Evolutionary conservation across 306 rosid genomes (phyloP).

Genomic region (Purshia tridentata): DNA sequence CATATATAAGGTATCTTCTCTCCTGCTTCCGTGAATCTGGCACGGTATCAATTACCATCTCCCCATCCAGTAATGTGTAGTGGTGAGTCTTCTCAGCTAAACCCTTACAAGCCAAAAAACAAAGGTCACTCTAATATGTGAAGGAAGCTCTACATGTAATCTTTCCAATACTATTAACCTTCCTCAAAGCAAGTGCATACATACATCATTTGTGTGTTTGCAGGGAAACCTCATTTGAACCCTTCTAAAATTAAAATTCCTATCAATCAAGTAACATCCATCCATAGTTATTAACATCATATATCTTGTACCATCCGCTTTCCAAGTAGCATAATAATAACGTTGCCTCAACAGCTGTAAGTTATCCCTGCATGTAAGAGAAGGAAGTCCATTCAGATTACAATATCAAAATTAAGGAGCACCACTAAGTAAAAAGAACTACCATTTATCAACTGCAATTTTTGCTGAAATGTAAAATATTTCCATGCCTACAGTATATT

Average conservation of each 20-base stretch:
- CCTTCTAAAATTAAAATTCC: slow-evolving; percentile 81
- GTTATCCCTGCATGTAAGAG: slow-evolving; percentile 68
- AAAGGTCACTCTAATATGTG: slow-evolving; percentile 36
- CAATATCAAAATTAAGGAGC: slow-evolving; percentile 21
- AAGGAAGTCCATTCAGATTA: slow-evolving; percentile 15
- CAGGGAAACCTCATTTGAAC: slow-evolving; percentile 98
- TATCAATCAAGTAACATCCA: slow-evolving; percentile 92
- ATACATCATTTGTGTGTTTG: slow-evolving; percentile 70
- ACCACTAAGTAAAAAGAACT: slow-evolving; percentile 9
- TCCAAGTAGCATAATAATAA: slow-evolving; percentile 97
- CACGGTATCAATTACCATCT: slow-evolving; percentile 87
- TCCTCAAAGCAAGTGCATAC: slow-evolving; percentile 28
- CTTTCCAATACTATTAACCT: slow-evolving; percentile 13
- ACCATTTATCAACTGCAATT: slow-evolving; percentile 11
- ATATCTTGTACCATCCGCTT: slow-evolving; percentile 98
- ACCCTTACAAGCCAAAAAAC: slow-evolving; percentile 44
- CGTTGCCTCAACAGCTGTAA: slow-evolving; percentile 88
- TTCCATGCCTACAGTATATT: background rate
- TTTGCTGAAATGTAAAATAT: too few relatives aligned
- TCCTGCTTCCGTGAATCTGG: slow-evolving; percentile 87
- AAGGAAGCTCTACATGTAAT: slow-evolving; percentile 12
- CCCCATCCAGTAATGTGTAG: slow-evolving; percentile 89
- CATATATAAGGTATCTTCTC: slow-evolving; percentile 96
- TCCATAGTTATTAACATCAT: slow-evolving; percentile 92
- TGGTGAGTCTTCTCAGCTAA: slow-evolving; percentile 74